A percentile compares a stretch with the other conserved stretches of the same genome.
Evolutionary conservation across 805 yeast genomes (phyloP).

Genomic region (Wickerhamiella spandovensis): DNA sequence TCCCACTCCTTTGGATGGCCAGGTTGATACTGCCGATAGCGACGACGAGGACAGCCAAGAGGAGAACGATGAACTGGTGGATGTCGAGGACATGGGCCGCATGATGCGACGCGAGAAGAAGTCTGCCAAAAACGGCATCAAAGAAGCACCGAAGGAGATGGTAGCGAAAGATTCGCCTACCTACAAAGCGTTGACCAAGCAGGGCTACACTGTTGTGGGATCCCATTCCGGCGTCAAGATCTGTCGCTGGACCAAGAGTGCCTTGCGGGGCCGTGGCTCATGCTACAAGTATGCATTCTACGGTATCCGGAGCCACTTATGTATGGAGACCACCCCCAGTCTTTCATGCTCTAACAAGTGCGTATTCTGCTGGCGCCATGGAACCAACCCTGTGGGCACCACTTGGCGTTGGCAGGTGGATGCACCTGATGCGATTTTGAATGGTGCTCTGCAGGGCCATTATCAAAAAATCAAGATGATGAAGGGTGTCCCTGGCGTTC

Average conservation of each 20-base stretch:
- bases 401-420: constrained; percentile 96
- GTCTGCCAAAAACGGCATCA: not conserved
- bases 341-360: constrained; percentile 89
- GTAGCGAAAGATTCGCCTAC: constrained; percentile 85
- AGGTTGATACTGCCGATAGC: constrained; percentile 41
- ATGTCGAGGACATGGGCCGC: constrained; percentile 80
- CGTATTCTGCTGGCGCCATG: constrained; percentile 96
- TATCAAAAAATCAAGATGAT: constrained; percentile 84
- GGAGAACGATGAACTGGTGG: constrained; percentile 41
- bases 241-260: constrained; percentile 93
- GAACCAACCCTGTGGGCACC: constrained; percentile 92
- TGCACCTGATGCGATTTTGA: constrained; percentile 67
- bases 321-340: constrained; percentile 94
- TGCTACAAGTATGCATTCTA: constrained; percentile 88
- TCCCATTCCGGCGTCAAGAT: constrained; percentile 91
- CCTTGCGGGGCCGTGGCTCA: constrained; percentile 85
- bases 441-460: constrained; percentile 81
- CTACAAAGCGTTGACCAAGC: constrained; percentile 74
- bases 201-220: constrained; percentile 87
- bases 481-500: constrained; percentile 93
- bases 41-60: constrained; percentile 35
- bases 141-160: constrained; percentile 53
- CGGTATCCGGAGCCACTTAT: constrained; percentile 78
- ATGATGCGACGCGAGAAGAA: constrained; percentile 25
- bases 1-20: constrained; percentile 44